Evolutionary conservation across 768 basidiomycete species (phyloP).

Genomic region (Sarcodon aspratus): DNA sequence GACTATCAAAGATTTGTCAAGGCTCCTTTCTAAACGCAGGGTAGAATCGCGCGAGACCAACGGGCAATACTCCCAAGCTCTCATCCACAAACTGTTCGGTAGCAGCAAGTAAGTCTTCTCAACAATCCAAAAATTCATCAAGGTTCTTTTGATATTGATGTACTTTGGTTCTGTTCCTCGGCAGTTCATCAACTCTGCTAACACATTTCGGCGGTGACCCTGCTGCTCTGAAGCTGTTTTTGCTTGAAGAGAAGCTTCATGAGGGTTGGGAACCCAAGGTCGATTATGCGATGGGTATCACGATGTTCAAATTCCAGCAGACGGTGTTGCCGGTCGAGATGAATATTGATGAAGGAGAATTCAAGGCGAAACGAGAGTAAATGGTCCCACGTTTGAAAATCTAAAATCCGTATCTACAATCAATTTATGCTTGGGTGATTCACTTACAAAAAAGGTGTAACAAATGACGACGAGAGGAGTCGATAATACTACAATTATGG

Average conservation of each 20-base stretch:
- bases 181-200: constrained; percentile 50
- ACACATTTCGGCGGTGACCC: constrained; percentile 57
- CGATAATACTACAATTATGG: no score
- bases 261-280: constrained; percentile 60
- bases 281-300: constrained; percentile 45
- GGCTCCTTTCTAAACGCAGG: constrained; percentile 47
- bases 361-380: background rate
- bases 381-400: background rate
- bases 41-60: constrained; percentile 42
- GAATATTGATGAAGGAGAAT: constrained; percentile 17
- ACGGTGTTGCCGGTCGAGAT: constrained; percentile 19
- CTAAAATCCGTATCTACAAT: no score
- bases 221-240: constrained; percentile 37
- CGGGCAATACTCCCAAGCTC: constrained; percentile 38
- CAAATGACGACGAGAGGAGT: no score
- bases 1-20: constrained; percentile 48
- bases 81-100: constrained; percentile 49
- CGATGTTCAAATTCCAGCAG: constrained; percentile 42
- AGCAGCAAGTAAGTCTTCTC: constrained; percentile 45
- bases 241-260: constrained; percentile 63
- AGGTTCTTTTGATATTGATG: background rate
- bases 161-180: background rate
- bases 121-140: background rate
- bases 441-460: no score
- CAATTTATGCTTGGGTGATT: no score